A percentile compares a stretch with the other conserved stretches of the same genome.
Evolutionary conservation across 352 stramenopile genomes (phyloP).

Genomic region (Pythium vanterpoolii): DNA sequence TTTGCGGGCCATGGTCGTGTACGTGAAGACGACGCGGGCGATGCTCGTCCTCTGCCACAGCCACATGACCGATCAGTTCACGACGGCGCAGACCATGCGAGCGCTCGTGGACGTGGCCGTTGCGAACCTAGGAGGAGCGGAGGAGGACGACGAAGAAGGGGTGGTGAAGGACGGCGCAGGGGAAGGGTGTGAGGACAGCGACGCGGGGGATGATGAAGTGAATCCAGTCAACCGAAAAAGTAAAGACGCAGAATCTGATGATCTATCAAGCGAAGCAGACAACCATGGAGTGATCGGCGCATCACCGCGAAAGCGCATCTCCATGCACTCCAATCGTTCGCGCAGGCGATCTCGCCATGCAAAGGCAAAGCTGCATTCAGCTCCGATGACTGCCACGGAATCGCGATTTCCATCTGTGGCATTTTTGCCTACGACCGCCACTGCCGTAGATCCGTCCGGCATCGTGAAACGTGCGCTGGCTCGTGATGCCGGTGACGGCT

Average conservation of each 20-base stretch:
- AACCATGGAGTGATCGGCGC: background rate
- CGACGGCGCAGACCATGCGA: constrained; percentile 31
- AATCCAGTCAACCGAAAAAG: no score
- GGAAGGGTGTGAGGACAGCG: background rate
- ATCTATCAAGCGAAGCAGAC: background rate
- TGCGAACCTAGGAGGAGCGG: background rate
- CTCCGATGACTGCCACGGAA: background rate
- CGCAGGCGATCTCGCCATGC: background rate
- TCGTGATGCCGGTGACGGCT: constrained; percentile 41
- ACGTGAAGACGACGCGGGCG: constrained; percentile 35
- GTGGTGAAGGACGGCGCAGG: background rate
- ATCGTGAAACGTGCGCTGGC: constrained; percentile 52
- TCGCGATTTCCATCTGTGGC: background rate
- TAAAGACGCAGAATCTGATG: background rate
- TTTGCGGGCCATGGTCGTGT: constrained; percentile 35
- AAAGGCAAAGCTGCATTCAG: background rate
- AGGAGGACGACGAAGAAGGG: background rate
- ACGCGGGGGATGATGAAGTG: background rate
- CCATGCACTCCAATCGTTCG: background rate
- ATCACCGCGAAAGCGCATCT: background rate
- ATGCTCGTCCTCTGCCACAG: constrained; percentile 41
- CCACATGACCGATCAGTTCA: constrained; percentile 30
- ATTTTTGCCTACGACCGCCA: background rate
- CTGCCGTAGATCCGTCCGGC: constrained; percentile 30
- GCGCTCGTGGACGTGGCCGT: constrained; percentile 26